Evolutionary conservation across 2,329 filamentous ascomycete species (phyloP), one percentile per base, ranked within the genome.

Genomic region (Cladosporium sp.): DNA sequence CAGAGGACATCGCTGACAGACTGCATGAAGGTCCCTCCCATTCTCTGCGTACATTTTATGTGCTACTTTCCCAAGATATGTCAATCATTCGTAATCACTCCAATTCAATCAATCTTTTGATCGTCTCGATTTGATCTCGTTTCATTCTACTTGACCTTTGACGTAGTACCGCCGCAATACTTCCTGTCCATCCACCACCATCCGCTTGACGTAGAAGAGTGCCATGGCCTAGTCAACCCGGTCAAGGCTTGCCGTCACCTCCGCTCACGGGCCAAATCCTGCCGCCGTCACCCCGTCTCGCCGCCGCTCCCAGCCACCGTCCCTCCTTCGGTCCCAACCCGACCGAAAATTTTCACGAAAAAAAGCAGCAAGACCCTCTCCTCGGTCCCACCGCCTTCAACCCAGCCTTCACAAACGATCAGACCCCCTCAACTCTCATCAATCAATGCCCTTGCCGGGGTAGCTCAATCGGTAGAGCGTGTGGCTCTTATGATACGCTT

Each of bases 401-500:
- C n/a, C 18, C n/a, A 32, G 30, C 32, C 32, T n/a, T n/a, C 32
- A 15, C 15, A 17, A 7, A 36, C 32, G 9, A 5, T 18, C n/a
- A 5, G 7, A 5, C 19, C 39, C 12, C 39, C 39, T 6, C 34
- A 9, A 6, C 9, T 1, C n/a, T 17, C 9, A 17, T 11, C 11
- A 18, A 47, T 38, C 32, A 47, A 43, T 43, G 38, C 43, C 43
- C 43, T 47, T 47, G 72, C 72, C 67, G 66, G 71, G 70, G 69
- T 74, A 74, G 72, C 72, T 75, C 72, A 75, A 75, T 75, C 70
- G 72, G 72, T 70, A 74, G 72, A 74, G 72, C 72, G 72, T 75
- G 72, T 72, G 72, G 71, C 72, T 75, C 72, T 74, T 75, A 75
- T 24, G 11, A 29, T 17, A 37, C 32, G n/a, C n/a, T n/a, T n/a